These are phyloP conservation scores for Mycosphaerella sp. DNA, from an alignment of 2,329 filamentous ascomycete species.

Conservation along the genomic window DNA sequence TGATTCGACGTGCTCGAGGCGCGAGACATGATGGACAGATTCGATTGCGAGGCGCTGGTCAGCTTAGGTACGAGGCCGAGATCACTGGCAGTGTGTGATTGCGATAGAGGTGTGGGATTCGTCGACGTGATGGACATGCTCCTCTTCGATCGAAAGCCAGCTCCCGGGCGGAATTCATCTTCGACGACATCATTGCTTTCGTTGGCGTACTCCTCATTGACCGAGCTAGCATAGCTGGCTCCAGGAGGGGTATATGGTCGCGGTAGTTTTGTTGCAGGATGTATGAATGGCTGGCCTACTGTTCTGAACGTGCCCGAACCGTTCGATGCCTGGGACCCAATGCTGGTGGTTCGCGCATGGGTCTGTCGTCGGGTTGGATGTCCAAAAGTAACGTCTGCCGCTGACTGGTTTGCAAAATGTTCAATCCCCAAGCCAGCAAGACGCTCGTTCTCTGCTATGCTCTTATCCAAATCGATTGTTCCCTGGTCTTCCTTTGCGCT, in stretches of 20 bases:
- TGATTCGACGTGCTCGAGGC: conserved; percentile 32
- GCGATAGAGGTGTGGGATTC: conserved; percentile 30
- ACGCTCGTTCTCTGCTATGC: conserved; percentile 50
- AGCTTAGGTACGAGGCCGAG: conserved; percentile 43
- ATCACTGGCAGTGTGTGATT: conserved; percentile 33
- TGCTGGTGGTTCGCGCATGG: conserved; percentile 51
- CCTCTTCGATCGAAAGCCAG: conserved; percentile 35
- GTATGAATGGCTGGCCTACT: conserved; percentile 45
- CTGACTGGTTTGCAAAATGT: conserved; percentile 41
- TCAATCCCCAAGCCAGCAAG: conserved; percentile 50
- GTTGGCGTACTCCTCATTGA: conserved; percentile 41
- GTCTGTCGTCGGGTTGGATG: conserved; percentile 37
- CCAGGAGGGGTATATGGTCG: conserved; percentile 50
- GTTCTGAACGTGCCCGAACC: conserved; percentile 44
- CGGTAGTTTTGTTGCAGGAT: conserved; percentile 52
- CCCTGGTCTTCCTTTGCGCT: conserved; percentile 41
- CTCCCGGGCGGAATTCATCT: conserved; percentile 40
- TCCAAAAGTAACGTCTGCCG: conserved; percentile 41
- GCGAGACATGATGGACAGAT: conserved; percentile 44
- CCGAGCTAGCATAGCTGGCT: conserved; percentile 46
- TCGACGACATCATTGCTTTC: conserved; percentile 39
- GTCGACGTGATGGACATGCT: conserved; percentile 42
- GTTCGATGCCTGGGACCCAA: conserved; percentile 49
- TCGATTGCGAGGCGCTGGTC: conserved; percentile 48
- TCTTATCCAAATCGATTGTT: conserved; percentile 49